phyloP scores from a whole-genome alignment of 75 land plant genomes.

The Pinus taeda region DNA sequence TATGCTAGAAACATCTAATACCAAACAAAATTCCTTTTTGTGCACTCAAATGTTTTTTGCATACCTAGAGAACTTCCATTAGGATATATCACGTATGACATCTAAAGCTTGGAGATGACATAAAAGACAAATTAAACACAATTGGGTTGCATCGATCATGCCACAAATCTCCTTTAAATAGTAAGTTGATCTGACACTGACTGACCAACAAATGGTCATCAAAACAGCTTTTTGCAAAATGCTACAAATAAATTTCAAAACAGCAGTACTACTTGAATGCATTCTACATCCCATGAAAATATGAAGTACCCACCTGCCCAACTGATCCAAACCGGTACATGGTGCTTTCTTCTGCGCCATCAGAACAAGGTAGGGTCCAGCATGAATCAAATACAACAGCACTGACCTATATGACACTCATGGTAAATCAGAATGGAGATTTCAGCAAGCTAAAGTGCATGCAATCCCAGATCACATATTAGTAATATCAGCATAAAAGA shows the following conservation, averaged over 20 bases:
- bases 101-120: too few species aligned
- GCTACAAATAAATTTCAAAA: neutral
- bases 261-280: neutral
- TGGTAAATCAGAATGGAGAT: neutral
- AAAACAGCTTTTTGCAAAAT: too few species aligned
- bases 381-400: constrained; percentile 41
- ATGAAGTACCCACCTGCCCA: constrained; percentile 25
- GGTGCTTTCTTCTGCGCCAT: constrained; percentile 19
- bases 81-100: too few species aligned
- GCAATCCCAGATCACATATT: neutral
- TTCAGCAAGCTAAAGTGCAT: neutral
- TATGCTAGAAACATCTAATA: too few species aligned
- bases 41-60: too few species aligned
- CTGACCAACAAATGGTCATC: too few species aligned
- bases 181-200: too few species aligned
- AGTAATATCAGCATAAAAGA: neutral
- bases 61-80: too few species aligned
- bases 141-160: too few species aligned
- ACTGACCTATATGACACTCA: constrained; percentile 31
- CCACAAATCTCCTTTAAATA: too few species aligned
- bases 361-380: constrained; percentile 28
- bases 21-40: too few species aligned
- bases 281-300: neutral
- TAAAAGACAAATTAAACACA: too few species aligned
- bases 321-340: constrained; percentile 50